Conservation (phyloP, 768 basidiomycete species). For the Amanita jacksonii region DNA sequence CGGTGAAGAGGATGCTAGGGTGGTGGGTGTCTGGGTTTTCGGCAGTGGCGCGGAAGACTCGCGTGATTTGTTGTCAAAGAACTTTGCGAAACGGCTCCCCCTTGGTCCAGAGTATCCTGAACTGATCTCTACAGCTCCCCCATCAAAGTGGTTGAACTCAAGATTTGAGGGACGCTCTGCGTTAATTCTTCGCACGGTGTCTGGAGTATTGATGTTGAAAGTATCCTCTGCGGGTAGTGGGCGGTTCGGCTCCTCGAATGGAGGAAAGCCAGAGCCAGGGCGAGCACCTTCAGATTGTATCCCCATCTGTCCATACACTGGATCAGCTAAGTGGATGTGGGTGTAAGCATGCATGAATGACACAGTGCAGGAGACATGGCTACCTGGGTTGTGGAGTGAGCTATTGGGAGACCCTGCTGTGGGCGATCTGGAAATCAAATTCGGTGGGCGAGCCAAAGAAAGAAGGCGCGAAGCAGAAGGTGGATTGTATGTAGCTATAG, state of each 20-base stretch:
- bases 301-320: constrained; percentile 12
- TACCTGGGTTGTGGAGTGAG: constrained; percentile 15
- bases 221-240: constrained; percentile 17
- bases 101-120: constrained; percentile 45
- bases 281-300: constrained; percentile 22
- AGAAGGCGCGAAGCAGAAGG: constrained; percentile 44
- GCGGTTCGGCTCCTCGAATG: constrained; percentile 43
- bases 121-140: constrained; percentile 18
- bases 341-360: constrained; percentile 3
- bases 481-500: constrained; percentile 30
- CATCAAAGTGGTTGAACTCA: not conserved
- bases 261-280: constrained; percentile 35
- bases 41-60: constrained; percentile 26
- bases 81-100: constrained; percentile 82
- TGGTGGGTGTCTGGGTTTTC: constrained; percentile 29
- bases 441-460: constrained; percentile 29
- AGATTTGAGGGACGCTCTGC: constrained; percentile 11
- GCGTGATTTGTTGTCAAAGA: constrained; percentile 68
- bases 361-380: constrained; percentile 13
- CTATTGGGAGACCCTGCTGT: constrained; percentile 11
- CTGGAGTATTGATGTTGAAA: constrained; percentile 4
- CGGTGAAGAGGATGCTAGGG: constrained; percentile 37
- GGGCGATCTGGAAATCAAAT: constrained; percentile 20
- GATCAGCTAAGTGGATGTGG: constrained; percentile 12
- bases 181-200: constrained; percentile 12